Evolutionary conservation across 2,329 filamentous ascomycete genomes (phyloP).

Genomic region (Penicillium sp.): DNA sequence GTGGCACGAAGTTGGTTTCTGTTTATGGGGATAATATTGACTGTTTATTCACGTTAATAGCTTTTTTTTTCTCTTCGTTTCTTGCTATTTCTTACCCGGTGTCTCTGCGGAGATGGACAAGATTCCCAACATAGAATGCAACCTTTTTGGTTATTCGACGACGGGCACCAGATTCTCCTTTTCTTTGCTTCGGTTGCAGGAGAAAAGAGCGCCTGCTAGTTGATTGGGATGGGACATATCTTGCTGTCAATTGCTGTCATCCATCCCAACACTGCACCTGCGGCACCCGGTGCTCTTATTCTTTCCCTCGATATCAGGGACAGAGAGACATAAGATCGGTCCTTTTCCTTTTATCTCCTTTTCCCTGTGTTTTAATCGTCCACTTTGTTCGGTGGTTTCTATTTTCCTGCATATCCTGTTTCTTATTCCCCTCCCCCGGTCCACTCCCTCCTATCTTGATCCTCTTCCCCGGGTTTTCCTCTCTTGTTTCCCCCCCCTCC

Average conservation of each 20-base stretch:
- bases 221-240: slow-evolving; percentile 22
- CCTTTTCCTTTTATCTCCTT: slow-evolving; percentile 22
- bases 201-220: slow-evolving; percentile 6
- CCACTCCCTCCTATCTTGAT: slow-evolving; percentile 29
- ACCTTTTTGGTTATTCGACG: slow-evolving; percentile 37
- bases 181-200: slow-evolving; percentile 13
- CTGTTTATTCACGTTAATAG: slow-evolving; percentile 51
- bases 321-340: slow-evolving; percentile 19
- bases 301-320: slow-evolving; percentile 11
- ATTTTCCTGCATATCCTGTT: slow-evolving; percentile 34
- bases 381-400: slow-evolving; percentile 27
- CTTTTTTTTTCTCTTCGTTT: slow-evolving; percentile 36
- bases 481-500: slow-evolving; percentile 31
- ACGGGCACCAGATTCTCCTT: slow-evolving; percentile 29
- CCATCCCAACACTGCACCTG: not conserved
- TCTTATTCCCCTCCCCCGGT: slow-evolving; percentile 30
- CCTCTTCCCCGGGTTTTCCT: slow-evolving; percentile 20
- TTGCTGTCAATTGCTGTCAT: slow-evolving; percentile 18
- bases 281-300: slow-evolving; percentile 10
- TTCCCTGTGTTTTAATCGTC: slow-evolving; percentile 23
- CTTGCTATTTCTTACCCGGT: slow-evolving; percentile 19
- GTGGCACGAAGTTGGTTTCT: slow-evolving; percentile 43
- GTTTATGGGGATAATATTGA: slow-evolving; percentile 49
- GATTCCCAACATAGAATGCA: slow-evolving; percentile 39
- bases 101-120: slow-evolving; percentile 29